Percentiles rank a stretch among this genome's conserved stretches.
These are phyloP conservation scores for Colletotrichum liaoningense DNA, from an alignment of 2,329 filamentous ascomycete species.

Conservation along the genomic window DNA sequence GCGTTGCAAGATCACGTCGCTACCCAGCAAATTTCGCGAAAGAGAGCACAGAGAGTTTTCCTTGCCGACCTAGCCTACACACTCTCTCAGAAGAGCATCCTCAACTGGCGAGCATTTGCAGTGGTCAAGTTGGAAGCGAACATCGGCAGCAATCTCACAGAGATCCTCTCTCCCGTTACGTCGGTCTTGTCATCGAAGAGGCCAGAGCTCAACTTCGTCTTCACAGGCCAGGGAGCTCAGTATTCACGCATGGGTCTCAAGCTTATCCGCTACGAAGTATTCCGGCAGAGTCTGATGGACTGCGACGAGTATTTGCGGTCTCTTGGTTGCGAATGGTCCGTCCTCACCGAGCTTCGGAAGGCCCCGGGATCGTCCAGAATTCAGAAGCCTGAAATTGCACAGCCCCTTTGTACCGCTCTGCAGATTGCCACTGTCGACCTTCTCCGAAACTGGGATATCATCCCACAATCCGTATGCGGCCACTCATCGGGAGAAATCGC, in stretches of 20 bases:
- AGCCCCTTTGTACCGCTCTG: conserved; percentile 54
- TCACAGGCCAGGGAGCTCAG: conserved; percentile 56
- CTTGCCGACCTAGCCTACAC: not conserved
- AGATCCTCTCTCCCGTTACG: not conserved
- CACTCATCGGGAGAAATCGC: conserved; percentile 61
- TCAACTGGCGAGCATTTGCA: conserved; percentile 4
- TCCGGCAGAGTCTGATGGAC: conserved; percentile 52
- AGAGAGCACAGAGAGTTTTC: not conserved
- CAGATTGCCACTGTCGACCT: conserved; percentile 56
- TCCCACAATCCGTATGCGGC: conserved; percentile 50
- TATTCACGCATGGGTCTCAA: conserved; percentile 55
- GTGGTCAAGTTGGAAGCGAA: not conserved
- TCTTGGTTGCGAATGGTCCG: conserved; percentile 48
- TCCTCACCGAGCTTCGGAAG: conserved; percentile 48
- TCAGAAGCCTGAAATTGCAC: conserved; percentile 49
- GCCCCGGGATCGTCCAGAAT: conserved; percentile 41
- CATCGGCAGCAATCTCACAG: not conserved
- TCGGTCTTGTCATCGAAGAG: conserved; percentile 28
- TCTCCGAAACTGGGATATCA: conserved; percentile 46
- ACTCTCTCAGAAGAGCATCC: not conserved
- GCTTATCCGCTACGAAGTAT: conserved; percentile 53
- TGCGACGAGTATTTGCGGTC: not conserved
- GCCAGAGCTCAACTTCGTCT: conserved; percentile 52
- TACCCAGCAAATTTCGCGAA: no score
- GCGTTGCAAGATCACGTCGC: no score